Evolutionary conservation across 2,329 filamentous ascomycete genomes (phyloP).

Genomic region (Knufia petricola): DNA sequence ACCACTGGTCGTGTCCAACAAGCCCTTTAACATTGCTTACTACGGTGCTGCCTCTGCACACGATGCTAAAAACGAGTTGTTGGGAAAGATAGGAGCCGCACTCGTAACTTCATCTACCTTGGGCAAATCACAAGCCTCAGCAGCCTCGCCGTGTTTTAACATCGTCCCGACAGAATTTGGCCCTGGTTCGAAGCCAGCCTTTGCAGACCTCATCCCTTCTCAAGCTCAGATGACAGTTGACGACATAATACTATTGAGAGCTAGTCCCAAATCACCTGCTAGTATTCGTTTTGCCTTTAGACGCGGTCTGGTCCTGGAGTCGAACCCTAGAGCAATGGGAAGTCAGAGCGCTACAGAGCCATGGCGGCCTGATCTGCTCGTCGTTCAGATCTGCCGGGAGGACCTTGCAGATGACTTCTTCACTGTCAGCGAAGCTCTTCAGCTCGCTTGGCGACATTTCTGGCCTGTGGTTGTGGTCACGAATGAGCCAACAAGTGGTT

Average conservation of each 20-base stretch:
- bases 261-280: constrained; percentile 22
- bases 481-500: background rate
- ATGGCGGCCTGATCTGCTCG: constrained; percentile 28
- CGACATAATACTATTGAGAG: constrained; percentile 31
- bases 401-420: constrained; percentile 39
- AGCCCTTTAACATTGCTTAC: constrained; percentile 4
- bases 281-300: constrained; percentile 33
- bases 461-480: constrained; percentile 4
- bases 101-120: constrained; percentile 33
- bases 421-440: constrained; percentile 25
- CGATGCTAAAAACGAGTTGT: constrained; percentile 3
- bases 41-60: constrained; percentile 1
- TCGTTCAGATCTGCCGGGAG: constrained; percentile 34
- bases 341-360: background rate
- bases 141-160: constrained; percentile 37
- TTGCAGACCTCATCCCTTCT: constrained; percentile 40
- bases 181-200: constrained; percentile 35
- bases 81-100: constrained; percentile 39
- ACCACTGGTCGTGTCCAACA: constrained; percentile 27
- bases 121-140: constrained; percentile 27
- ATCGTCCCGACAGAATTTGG: constrained; percentile 41
- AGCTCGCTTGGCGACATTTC: constrained; percentile 3
- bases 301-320: constrained; percentile 22
- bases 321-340: background rate
- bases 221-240: constrained; percentile 40